Base-by-base conservation (phyloP, 495 filamentous ascomycete genomes). In the Alectoria sarmentosa region DNA sequence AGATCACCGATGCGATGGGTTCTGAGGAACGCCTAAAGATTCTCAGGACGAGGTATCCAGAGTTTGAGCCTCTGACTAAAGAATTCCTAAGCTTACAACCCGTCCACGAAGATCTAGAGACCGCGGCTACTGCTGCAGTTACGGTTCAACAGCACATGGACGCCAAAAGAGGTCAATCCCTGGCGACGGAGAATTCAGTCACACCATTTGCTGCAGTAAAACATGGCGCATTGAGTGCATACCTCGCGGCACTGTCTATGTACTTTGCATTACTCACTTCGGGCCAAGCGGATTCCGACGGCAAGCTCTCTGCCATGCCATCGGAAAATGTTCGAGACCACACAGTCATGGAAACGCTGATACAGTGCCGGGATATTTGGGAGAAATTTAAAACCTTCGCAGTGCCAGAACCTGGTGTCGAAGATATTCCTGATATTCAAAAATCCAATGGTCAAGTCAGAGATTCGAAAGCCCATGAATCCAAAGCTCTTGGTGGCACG, bases 231-330 rank as follows among this genome's bases (percentile, higher is more conserved):
- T 74, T 96, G 34, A 87, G 87, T 37, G 86, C 91, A 55, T 96
- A 98, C 73, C 77, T 98, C 23, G 92, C 88, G 42, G 80, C 90
- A 0, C 79, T 98, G 70, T 86, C 88, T 63, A 91, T 96, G 86
- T 98, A 98, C 73, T 96, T 98, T 73, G 89, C 91, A 62, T 81
- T 98, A 48, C 77, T 98, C 36, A 88, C 90, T 34, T 95, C 90
- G 3, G 82, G 87, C 2, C 80, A 88, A 19, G 76, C 84, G 57
- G 80, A 76, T 34, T 69, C 83, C 21, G 77, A 79, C 44, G 70
- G 71, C 17, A 76, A 79, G 21, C 74, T 76, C 14, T 57, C 76
- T n/a, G 74, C 83, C 19, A 79, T 87, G 74, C 77, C 88, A 6
- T 85, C 92, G 7, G 76, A 82, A 39, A 84, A 94, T 69, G 78